phyloP scores from a whole-genome alignment of 2,329 filamentous ascomycete species.

The Teratosphaeria pseudoeucalypti region DNA sequence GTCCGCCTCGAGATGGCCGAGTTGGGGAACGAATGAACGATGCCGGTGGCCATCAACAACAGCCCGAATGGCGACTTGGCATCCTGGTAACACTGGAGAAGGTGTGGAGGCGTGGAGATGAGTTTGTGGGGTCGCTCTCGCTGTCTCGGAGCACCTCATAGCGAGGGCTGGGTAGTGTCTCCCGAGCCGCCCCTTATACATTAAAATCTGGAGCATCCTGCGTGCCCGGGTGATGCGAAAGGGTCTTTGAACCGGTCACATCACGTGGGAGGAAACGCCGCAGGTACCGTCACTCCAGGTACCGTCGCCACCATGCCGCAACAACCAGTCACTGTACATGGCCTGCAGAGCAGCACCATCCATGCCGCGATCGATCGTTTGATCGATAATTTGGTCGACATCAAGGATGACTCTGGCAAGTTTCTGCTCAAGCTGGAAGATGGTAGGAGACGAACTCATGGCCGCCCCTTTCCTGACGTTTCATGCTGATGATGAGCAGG shows the following conservation, averaged over 20 bases:
- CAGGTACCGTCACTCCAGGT: background rate
- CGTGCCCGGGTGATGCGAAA: background rate
- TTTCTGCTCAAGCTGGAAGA: slow-evolving; percentile 63
- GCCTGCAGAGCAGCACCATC: slow-evolving; percentile 34
- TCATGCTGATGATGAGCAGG: background rate
- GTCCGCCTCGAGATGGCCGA: background rate
- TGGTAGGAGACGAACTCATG: slow-evolving; percentile 31
- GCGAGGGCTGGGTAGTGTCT: background rate
- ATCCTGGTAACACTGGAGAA: background rate
- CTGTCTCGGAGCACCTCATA: background rate
- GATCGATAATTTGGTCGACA: slow-evolving; percentile 66
- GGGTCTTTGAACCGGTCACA: background rate
- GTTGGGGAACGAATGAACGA: background rate
- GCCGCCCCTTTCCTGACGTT: background rate
- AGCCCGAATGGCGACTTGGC: background rate
- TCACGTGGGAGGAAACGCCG: background rate
- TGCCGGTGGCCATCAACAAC: background rate
- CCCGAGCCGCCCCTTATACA: background rate
- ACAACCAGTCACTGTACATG: slow-evolving; percentile 23
- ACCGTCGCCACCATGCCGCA: slow-evolving; percentile 28
- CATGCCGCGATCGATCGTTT: slow-evolving; percentile 52
- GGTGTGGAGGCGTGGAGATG: background rate
- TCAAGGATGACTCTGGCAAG: slow-evolving; percentile 63
- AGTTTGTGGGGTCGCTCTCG: background rate
- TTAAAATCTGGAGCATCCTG: background rate